phyloP scores from a whole-genome alignment of 768 basidiomycete genomes.

The Boletus vinaceobasis region DNA sequence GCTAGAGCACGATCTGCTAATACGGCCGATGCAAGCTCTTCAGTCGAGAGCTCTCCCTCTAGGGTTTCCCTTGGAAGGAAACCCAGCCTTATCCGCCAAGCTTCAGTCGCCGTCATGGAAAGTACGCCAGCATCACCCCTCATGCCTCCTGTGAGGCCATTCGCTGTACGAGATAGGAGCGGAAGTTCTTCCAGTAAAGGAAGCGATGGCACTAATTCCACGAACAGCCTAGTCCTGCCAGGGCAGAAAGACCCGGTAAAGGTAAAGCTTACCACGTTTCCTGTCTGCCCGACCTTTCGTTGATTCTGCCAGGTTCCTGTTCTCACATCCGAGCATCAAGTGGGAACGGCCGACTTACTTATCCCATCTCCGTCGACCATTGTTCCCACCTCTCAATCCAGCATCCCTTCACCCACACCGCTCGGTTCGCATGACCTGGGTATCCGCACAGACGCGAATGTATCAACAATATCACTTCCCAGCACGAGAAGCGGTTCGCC shows the following conservation, averaged over 20 bases:
- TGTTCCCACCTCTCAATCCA: slow-evolving; percentile 36
- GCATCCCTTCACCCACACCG: slow-evolving; percentile 37
- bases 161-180: slow-evolving; percentile 45
- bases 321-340: slow-evolving; percentile 64
- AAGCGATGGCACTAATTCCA: slow-evolving; percentile 30
- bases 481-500: slow-evolving; percentile 33
- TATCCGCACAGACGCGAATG: slow-evolving; percentile 32
- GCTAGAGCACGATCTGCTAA: slow-evolving; percentile 35
- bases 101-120: slow-evolving; percentile 56
- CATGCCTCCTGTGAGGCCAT: slow-evolving; percentile 44
- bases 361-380: slow-evolving; percentile 68
- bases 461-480: slow-evolving; percentile 41
- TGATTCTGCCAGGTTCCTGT: slow-evolving; percentile 50
- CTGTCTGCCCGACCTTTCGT: background rate
- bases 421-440: slow-evolving; percentile 31
- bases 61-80: slow-evolving; percentile 20
- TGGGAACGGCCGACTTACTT: slow-evolving; percentile 64
- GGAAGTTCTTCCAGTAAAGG: slow-evolving; percentile 45
- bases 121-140: slow-evolving; percentile 36
- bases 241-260: slow-evolving; percentile 73
- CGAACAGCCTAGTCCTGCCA: slow-evolving; percentile 41
- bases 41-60: slow-evolving; percentile 8
- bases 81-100: slow-evolving; percentile 47
- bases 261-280: slow-evolving; percentile 34
- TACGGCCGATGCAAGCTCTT: slow-evolving; percentile 20